Percentiles rank a stretch among this genome's conserved stretches.
Evolutionary conservation across 1,284 basidiomycete species (phyloP).

Genomic region (Cryptococcus sp.): DNA sequence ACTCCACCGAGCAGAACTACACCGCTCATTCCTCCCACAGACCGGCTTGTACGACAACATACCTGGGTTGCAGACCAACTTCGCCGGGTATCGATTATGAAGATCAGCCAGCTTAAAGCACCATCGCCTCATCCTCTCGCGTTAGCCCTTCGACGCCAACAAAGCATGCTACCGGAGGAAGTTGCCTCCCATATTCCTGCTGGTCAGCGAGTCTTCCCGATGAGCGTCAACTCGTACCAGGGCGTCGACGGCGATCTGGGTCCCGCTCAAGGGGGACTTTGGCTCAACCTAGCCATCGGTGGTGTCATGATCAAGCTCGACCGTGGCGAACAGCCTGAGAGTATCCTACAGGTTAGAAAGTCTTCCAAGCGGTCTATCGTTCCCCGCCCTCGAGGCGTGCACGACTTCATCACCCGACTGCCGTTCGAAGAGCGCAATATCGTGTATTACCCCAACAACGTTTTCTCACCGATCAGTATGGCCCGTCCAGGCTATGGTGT

Average conservation of each 20-base stretch:
- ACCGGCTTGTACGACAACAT: conserved; percentile 17
- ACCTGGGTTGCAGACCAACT: conserved; percentile 31
- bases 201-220: conserved; percentile 43
- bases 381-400: conserved; percentile 35
- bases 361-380: conserved; percentile 17
- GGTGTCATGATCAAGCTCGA: conserved; percentile 35
- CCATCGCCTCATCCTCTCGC: conserved; percentile 49
- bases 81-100: conserved; percentile 38
- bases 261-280: conserved; percentile 39
- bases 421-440: conserved; percentile 48
- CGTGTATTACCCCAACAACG: conserved; percentile 35
- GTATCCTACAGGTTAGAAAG: conserved; percentile 11
- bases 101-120: conserved; percentile 38
- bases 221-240: conserved; percentile 36
- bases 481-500: conserved; percentile 46
- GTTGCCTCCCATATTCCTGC: conserved; percentile 44
- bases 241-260: conserved; percentile 20
- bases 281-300: conserved; percentile 33
- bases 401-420: conserved; percentile 43
- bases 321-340: conserved; percentile 30
- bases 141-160: conserved; percentile 34
- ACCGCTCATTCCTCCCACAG: conserved; percentile 6
- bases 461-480: conserved; percentile 39
- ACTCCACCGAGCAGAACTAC: conserved; percentile 12
- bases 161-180: conserved; percentile 43